Evolutionary conservation across 176 grass and related monocot species (phyloP).

Genomic region (Rhynchospora tenuis): DNA sequence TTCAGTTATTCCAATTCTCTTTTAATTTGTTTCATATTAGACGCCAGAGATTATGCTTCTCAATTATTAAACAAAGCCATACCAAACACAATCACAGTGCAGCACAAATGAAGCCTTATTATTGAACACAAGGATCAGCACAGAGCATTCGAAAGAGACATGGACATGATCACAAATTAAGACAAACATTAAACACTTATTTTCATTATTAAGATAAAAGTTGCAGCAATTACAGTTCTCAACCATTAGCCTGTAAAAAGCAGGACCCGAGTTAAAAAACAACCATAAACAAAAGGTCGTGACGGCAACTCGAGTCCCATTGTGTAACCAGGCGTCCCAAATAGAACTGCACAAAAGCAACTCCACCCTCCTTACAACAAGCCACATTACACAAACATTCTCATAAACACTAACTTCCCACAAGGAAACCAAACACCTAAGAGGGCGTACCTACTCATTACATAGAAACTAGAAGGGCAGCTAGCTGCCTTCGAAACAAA

Average conservation of each 20-base stretch:
- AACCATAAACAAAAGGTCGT: slow-evolving; percentile 58
- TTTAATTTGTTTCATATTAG: background rate
- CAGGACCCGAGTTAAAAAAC: slow-evolving; percentile 61
- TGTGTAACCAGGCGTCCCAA: slow-evolving; percentile 48
- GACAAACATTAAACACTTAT: slow-evolving; percentile 1
- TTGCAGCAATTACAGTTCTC: slow-evolving; percentile 67
- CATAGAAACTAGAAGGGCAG: slow-evolving; percentile 23
- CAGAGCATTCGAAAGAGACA: background rate
- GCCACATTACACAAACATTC: slow-evolving; percentile 20
- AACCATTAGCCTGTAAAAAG: slow-evolving; percentile 58
- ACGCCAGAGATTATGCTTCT: background rate
- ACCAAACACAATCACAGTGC: background rate
- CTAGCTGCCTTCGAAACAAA: background rate
- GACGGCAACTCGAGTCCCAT: slow-evolving; percentile 48
- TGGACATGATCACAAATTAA: slow-evolving; percentile 13
- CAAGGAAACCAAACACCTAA: slow-evolving; percentile 33
- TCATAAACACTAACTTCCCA: slow-evolving; percentile 26
- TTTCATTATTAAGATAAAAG: slow-evolving; percentile 17
- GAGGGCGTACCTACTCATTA: slow-evolving; percentile 19
- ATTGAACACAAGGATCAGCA: background rate
- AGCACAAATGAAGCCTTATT: background rate
- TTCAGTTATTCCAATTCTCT: background rate
- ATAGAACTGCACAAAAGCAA: slow-evolving; percentile 58
- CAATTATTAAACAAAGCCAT: background rate
- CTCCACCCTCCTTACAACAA: slow-evolving; percentile 10